Base-by-base conservation (phyloP, 2,329 filamentous ascomycete species). In the Fusarium camptoceras region DNA sequence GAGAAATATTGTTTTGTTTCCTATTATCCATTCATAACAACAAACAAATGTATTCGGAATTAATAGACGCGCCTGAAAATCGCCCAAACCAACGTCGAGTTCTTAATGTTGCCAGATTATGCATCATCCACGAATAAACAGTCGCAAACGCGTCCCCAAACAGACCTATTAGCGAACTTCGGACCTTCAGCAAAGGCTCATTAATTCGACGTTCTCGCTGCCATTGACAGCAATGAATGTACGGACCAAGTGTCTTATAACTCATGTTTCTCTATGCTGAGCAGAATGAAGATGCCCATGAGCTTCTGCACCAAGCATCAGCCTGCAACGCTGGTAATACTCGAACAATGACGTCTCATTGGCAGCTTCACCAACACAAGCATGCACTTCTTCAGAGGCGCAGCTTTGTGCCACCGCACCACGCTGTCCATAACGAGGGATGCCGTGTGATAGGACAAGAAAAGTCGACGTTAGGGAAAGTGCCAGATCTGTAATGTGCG, bases 401-500 rank as follows among this genome's bases (percentile, higher is more conserved):
- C 70, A 68, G 56, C 46, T 53, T 43, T 66, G 66, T 75, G 54
- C 64, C 41, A 75, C 70, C 65, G 59, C 55, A 68, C 49, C 58
- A 51, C 48, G 60, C 60, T 59, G 60, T 37, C 60, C 60, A 65
- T 59, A 64, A 64, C 58, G 62, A 57, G 64, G 44, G 60, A 65
- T 34, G 49, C 37, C 34, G 56, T 59, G 61, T 62, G 66, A 60
- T 55, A 61, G 62, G 69, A 53, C 30, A 53, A 55, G 59, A 58
- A 50, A 54, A 50, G 62, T 22, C 59, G 55, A 70, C 62, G 60
- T 65, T 68, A 63, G 72, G 66, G 49, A 62, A 64, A 47, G 64
- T 70, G 69, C 66, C 69, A 73, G 74, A 76, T 76, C 73, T 75
- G 65, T 71, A 55, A 74, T 62, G 66, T 61, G 69, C 55, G 44